A percentile compares a stretch with the other conserved stretches of the same genome.
These are phyloP conservation scores for Aspergillus sergii DNA, from an alignment of 2,329 filamentous ascomycete genomes.

Conservation along the genomic window DNA sequence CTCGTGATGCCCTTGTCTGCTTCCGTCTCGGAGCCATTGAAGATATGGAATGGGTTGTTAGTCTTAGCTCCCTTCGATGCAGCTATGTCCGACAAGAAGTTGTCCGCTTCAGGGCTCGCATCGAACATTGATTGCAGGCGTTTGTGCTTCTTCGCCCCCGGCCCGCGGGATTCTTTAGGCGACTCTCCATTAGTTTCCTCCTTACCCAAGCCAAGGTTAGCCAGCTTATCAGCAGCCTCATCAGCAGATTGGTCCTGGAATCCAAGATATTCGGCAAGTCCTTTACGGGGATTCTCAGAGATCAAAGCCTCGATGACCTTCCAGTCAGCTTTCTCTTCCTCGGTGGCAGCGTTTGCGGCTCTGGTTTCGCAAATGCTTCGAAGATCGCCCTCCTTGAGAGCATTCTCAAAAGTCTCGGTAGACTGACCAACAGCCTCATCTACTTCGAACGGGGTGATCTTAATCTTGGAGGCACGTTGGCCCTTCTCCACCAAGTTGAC, in stretches of 20 bases:
- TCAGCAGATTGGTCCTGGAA: slow-evolving; percentile 66
- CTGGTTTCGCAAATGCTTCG: slow-evolving; percentile 77
- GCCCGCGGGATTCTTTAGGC: slow-evolving; percentile 52
- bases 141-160: slow-evolving; percentile 58
- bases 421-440: slow-evolving; percentile 83
- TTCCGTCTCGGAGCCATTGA: slow-evolving; percentile 78
- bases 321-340: slow-evolving; percentile 96
- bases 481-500: slow-evolving; percentile 61
- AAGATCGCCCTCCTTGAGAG: slow-evolving; percentile 76
- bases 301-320: slow-evolving; percentile 88
- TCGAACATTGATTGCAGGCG: slow-evolving; percentile 81
- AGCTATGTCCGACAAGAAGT: slow-evolving; percentile 81
- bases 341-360: slow-evolving; percentile 72
- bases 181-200: slow-evolving; percentile 48
- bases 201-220: slow-evolving; percentile 45
- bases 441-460: slow-evolving; percentile 84
- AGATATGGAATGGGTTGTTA: slow-evolving; percentile 90
- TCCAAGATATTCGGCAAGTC: slow-evolving; percentile 87
- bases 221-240: slow-evolving; percentile 47
- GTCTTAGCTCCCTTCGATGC: slow-evolving; percentile 91
- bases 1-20: slow-evolving; percentile 86
- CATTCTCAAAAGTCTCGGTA: slow-evolving; percentile 83
- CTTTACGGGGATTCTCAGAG: slow-evolving; percentile 79
- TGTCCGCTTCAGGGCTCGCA: slow-evolving; percentile 70
- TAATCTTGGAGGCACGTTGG: slow-evolving; percentile 73